A percentile compares a stretch with the other conserved stretches of the same genome.
Evolutionary conservation across 352 stramenopile species (phyloP).

Genomic region (Phytophthora pisi): DNA sequence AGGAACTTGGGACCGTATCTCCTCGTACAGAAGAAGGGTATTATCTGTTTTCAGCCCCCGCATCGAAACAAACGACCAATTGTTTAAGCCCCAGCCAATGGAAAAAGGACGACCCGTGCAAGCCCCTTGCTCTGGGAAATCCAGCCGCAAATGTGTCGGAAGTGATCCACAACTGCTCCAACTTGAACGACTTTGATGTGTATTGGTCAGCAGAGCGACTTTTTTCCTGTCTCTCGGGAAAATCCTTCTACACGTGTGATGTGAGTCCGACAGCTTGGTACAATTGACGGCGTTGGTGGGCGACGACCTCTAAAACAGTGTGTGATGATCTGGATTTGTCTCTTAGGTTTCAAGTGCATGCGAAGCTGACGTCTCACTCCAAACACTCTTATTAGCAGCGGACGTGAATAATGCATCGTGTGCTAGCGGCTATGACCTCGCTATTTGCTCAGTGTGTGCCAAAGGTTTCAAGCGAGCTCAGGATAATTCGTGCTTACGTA

Average conservation of each 20-base stretch:
- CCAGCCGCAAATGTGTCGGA: constrained; percentile 29
- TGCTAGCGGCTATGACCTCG: constrained; percentile 53
- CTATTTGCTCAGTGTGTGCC: constrained; percentile 74
- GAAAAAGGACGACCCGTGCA: constrained; percentile 59
- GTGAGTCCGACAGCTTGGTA: constrained; percentile 21
- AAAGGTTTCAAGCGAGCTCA: constrained; percentile 57
- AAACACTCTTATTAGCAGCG: constrained; percentile 21
- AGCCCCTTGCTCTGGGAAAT: constrained; percentile 23
- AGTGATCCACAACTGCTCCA: constrained; percentile 52
- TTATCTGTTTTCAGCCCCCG: constrained; percentile 59
- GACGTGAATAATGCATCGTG: constrained; percentile 42
- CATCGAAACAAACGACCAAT: constrained; percentile 40
- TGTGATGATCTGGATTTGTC: not conserved
- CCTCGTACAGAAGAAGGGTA: constrained; percentile 60
- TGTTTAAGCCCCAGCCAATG: constrained; percentile 45
- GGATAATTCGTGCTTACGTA: constrained; percentile 65
- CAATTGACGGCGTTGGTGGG: not conserved
- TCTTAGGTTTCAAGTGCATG: constrained; percentile 54
- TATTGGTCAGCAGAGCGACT: constrained; percentile 62
- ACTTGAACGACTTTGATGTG: constrained; percentile 42
- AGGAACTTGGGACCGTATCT: constrained; percentile 54
- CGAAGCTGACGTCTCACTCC: constrained; percentile 52
- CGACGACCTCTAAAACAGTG: not conserved
- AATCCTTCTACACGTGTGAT: constrained; percentile 72
- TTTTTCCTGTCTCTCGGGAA: constrained; percentile 62